Conservation (phyloP, 2,329 filamentous ascomycete genomes). For the Fusarium sp. region DNA sequence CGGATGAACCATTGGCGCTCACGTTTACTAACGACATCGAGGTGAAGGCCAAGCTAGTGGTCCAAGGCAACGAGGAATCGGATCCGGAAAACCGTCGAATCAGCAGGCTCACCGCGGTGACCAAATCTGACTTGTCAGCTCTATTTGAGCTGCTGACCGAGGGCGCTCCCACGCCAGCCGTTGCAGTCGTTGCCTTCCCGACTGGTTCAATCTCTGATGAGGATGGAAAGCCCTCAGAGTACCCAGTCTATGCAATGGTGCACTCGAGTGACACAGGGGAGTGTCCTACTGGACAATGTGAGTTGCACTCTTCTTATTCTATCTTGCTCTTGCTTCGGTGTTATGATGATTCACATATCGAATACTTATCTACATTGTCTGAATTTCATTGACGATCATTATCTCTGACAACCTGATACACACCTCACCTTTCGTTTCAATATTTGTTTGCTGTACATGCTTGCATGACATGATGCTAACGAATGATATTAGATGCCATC, state of each 20-base stretch:
- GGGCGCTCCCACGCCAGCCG: constrained; percentile 79
- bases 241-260: constrained; percentile 69
- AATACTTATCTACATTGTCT: constrained; percentile 99
- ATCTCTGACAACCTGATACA: constrained; percentile 91
- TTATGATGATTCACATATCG: constrained; percentile 84
- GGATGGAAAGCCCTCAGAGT: constrained; percentile 48
- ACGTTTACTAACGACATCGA: constrained; percentile 67
- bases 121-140: constrained; percentile 71
- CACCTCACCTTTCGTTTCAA: constrained; percentile 36
- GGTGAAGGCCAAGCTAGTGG: constrained; percentile 65
- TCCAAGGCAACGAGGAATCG: constrained; percentile 55
- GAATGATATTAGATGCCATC: constrained; percentile 43
- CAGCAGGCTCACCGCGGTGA: constrained; percentile 73
- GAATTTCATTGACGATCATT: constrained; percentile 87
- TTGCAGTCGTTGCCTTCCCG: constrained; percentile 76
- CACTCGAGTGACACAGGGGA: constrained; percentile 95
- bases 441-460: constrained; percentile 6
- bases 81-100: constrained; percentile 49
- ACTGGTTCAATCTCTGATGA: constrained; percentile 55
- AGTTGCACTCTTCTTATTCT: constrained; percentile 59
- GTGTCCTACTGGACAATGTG: constrained; percentile 89
- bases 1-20: constrained; percentile 53
- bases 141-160: constrained; percentile 80
- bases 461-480: constrained; percentile 46
- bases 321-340: constrained; percentile 50